Evolutionary conservation across 805 yeast species (phyloP), one percentile per base, ranked within the genome.

Genomic region (Wickerhamiella domercqiae): DNA sequence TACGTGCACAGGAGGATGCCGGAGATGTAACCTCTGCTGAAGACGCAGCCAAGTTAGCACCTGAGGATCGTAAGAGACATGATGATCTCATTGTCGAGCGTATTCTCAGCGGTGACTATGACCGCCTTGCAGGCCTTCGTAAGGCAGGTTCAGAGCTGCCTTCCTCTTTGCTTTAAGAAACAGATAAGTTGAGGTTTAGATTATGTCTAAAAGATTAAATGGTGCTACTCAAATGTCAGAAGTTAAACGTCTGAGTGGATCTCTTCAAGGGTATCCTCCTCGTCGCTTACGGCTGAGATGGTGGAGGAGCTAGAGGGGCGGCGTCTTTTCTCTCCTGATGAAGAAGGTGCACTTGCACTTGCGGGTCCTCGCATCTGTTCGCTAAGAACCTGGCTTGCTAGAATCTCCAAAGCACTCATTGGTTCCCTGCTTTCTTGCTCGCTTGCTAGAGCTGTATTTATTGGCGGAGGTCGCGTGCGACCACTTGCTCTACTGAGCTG

Each of bases 41-140:
- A 26, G 40, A 39, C 14, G 31, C 42, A 32, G 62, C 62, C 28
- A 57, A 59, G 37, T 24, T 24, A 13, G 9, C 26, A 13, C 64
- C 72, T 36, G 72, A 67, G 44, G 80, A 74, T 53, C 64, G 71
- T 45, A 67, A 67, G 53, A 71, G 70, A 54, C 70, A 81, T 55
- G 93, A 81, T 57, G 79, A 74, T 47, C 64, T 78, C 51, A 76
- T 81, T 43, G 75, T 82, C 47, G 87, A 83, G 48, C 69, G 90
- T 56, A 78, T 81, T 47, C 66, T 81, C 52, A 70, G 75, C 41
- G 93, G 93, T 42, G 90, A 82, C 55, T 81, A 82, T 60, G 93
- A 81, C 60, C 73, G 53, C 47, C 54, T 59, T 29, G 59, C 61
- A 26, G 60, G 60, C 21, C 47, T 57, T 34, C 51, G 56, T 43